Evolutionary conservation across 208 protist species (phyloP).

Genomic region (Novymonas esmeraldas): DNA sequence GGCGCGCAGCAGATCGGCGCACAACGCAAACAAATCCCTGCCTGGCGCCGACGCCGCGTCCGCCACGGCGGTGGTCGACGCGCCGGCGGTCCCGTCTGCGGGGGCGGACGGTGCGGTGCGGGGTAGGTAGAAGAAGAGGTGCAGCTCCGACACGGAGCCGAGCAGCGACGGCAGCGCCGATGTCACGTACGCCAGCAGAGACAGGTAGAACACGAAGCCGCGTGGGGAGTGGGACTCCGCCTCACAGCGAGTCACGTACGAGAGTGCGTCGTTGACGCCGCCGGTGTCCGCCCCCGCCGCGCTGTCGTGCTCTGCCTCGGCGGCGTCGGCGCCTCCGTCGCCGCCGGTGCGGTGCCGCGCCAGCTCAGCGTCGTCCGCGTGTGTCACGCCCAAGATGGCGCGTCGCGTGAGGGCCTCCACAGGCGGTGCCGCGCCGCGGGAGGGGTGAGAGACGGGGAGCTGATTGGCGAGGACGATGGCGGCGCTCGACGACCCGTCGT

Average conservation of each 20-base stretch:
- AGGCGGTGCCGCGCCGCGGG: not conserved
- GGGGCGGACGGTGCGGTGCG: not conserved
- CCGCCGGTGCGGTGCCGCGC: not conserved
- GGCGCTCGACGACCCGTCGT: not conserved
- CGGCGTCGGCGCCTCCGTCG: not conserved
- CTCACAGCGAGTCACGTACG: slow-evolving; percentile 26
- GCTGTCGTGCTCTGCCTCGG: no score
- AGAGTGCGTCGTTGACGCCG: not conserved
- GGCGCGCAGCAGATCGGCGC: slow-evolving; percentile 16
- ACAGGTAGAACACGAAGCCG: slow-evolving; percentile 32
- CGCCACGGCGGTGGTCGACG: not conserved
- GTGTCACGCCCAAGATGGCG: not conserved
- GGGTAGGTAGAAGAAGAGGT: slow-evolving; percentile 20
- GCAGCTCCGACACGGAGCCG: slow-evolving; percentile 21
- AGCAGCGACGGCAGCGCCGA: slow-evolving; percentile 30
- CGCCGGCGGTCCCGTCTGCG: not conserved
- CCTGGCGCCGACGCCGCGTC: not conserved
- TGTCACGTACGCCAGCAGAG: slow-evolving; percentile 28
- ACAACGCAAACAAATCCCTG: slow-evolving; percentile 15
- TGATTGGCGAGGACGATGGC: not conserved
- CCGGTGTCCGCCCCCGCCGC: no score
- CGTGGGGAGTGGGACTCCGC: slow-evolving; percentile 14
- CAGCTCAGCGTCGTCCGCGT: not conserved
- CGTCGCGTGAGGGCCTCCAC: slow-evolving; percentile 9
- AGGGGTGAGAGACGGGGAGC: not conserved